These are phyloP conservation scores for Gloeopeniophorella convolvens DNA, from an alignment of 768 basidiomycete genomes.

Conservation along the genomic window DNA sequence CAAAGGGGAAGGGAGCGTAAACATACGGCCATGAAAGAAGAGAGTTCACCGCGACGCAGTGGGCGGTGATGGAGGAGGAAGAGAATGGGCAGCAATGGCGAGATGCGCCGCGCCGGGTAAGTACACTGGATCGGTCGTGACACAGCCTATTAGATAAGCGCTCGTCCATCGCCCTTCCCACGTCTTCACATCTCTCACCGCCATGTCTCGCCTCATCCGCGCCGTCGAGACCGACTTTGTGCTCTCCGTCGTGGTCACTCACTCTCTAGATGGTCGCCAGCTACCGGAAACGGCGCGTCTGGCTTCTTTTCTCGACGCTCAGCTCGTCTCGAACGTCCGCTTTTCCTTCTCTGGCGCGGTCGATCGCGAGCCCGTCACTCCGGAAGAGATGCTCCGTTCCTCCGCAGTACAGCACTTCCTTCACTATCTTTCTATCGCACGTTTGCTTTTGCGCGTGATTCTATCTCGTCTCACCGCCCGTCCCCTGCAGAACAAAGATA, in stretches of 20 bases:
- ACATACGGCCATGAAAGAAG: slow-evolving; percentile 14
- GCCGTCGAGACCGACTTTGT: slow-evolving; percentile 38
- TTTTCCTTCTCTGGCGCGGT: slow-evolving; percentile 50
- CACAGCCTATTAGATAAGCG: slow-evolving; percentile 18
- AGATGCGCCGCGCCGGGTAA: slow-evolving; percentile 4
- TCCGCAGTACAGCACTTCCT: slow-evolving; percentile 44
- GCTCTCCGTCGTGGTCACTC: slow-evolving; percentile 42
- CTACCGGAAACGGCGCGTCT: slow-evolving; percentile 28
- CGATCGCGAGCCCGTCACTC: slow-evolving; percentile 37
- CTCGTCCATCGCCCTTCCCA: not conserved
- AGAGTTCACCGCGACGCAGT: slow-evolving; percentile 5
- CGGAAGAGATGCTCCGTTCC: slow-evolving; percentile 40
- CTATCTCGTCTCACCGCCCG: slow-evolving; percentile 15
- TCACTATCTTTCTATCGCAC: slow-evolving; percentile 35
- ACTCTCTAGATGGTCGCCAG: slow-evolving; percentile 34
- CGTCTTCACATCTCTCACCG: slow-evolving; percentile 29
- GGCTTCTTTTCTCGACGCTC: slow-evolving; percentile 40
- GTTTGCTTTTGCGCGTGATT: slow-evolving; percentile 1
- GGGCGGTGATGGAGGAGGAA: slow-evolving; percentile 6
- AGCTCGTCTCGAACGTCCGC: slow-evolving; percentile 42
- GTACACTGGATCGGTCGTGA: slow-evolving; percentile 1
- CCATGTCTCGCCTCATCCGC: slow-evolving; percentile 31
- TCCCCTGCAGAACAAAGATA: slow-evolving; percentile 41
- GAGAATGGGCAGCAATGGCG: not conserved
- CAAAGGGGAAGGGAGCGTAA: not conserved